These are phyloP conservation scores for Rhododendron mucronatum DNA, from an alignment of 148 eudicot species.

Conservation along the genomic window DNA sequence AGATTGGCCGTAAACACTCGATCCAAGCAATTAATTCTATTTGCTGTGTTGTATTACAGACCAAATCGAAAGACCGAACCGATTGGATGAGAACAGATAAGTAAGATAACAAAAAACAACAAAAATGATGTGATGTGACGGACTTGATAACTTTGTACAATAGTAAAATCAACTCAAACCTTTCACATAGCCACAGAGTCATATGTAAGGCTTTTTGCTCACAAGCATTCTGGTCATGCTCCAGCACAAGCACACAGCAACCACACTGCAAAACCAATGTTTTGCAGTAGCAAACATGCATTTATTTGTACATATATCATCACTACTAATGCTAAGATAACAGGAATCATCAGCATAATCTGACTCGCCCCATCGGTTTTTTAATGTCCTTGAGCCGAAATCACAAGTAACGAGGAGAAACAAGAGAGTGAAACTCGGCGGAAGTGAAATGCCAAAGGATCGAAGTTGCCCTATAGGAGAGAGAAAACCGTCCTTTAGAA, in stretches of 20 bases:
- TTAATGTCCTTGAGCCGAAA: constrained; percentile 12
- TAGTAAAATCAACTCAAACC: neutral
- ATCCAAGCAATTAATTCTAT: no score
- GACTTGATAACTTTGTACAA: neutral
- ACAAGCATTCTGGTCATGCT: neutral
- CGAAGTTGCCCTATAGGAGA: constrained; percentile 34
- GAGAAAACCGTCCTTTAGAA: neutral
- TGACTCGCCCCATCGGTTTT: constrained; percentile 16
- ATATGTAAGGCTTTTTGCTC: neutral
- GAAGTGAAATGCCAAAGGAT: constrained; percentile 37
- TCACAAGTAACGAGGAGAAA: constrained; percentile 3
- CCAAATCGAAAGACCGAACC: neutral
- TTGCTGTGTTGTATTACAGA: neutral
- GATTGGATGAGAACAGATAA: neutral
- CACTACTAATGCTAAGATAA: neutral
- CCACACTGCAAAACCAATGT: neutral
- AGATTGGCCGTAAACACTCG: neutral
- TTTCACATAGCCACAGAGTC: neutral
- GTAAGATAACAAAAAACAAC: neutral
- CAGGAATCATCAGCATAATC: constrained; percentile 13
- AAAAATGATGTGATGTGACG: neutral
- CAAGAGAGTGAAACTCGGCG: neutral
- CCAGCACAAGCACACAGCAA: neutral
- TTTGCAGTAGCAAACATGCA: neutral
- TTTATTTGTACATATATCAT: neutral